These are phyloP conservation scores for Aspergillus sp. DNA, from an alignment of 2,329 filamentous ascomycete genomes.

Conservation along the genomic window DNA sequence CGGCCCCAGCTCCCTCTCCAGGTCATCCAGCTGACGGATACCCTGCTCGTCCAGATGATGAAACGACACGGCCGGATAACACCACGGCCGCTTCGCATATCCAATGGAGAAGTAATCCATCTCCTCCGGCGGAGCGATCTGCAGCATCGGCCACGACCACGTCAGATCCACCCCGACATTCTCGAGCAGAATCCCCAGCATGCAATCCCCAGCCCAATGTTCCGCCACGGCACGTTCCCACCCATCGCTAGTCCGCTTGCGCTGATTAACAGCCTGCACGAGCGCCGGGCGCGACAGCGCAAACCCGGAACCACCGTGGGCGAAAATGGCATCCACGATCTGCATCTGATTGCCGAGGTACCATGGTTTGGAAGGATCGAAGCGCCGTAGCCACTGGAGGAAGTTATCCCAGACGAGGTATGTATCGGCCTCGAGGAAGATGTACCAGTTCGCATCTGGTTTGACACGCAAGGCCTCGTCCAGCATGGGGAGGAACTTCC, in stretches of 20 bases:
- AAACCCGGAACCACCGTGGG: constrained; percentile 55
- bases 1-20: constrained; percentile 33
- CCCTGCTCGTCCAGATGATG: constrained; percentile 50
- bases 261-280: constrained; percentile 40
- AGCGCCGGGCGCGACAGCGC: constrained; percentile 53
- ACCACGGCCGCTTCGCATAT: constrained; percentile 45
- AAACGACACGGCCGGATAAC: constrained; percentile 52
- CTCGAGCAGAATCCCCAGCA: constrained; percentile 47
- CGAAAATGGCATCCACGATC: constrained; percentile 52
- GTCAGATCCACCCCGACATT: constrained; percentile 46
- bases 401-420: constrained; percentile 57
- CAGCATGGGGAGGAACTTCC: constrained; percentile 59
- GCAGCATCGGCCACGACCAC: constrained; percentile 51
- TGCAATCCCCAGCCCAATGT: constrained; percentile 52
- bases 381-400: constrained; percentile 52
- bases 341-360: constrained; percentile 59
- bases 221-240: constrained; percentile 47
- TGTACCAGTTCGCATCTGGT: constrained; percentile 57
- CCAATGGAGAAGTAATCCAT: constrained; percentile 43
- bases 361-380: constrained; percentile 48
- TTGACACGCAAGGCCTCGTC: constrained; percentile 46
- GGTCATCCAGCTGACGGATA: constrained; percentile 44
- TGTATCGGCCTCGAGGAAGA: constrained; percentile 61
- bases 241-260: constrained; percentile 38
- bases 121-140: constrained; percentile 41